Conservation (phyloP, 257 asterid genomes). For the Scutellaria galericulata region DNA sequence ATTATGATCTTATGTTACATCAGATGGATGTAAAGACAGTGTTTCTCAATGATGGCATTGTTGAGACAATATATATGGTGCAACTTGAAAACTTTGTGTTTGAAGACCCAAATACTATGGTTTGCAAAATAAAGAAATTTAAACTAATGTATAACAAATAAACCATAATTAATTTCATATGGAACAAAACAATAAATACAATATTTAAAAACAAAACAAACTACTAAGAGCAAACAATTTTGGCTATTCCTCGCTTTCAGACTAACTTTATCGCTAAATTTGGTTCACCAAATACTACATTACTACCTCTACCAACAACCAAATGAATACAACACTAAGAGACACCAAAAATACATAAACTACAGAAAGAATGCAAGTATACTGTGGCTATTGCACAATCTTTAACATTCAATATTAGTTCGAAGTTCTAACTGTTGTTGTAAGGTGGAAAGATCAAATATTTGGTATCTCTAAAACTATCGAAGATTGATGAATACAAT, state of each 20-base stretch:
- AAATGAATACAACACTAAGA: background rate
- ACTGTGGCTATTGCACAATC: background rate
- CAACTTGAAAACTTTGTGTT: too few relatives aligned
- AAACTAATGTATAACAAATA: background rate
- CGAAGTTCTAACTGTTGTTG: too few relatives aligned
- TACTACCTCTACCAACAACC: background rate
- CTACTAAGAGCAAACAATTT: background rate
- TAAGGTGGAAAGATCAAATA: background rate
- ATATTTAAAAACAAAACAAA: background rate
- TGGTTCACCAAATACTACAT: background rate
- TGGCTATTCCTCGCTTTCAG: background rate
- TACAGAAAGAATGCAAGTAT: background rate
- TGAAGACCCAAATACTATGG: too few relatives aligned
- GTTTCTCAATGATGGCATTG: too few relatives aligned
- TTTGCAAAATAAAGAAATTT: too few relatives aligned
- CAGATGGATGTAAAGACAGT: too few relatives aligned
- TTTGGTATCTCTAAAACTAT: background rate
- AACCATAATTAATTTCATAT: background rate
- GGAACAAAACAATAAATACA: background rate
- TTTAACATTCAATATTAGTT: too few relatives aligned
- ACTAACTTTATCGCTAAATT: background rate
- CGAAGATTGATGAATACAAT: background rate
- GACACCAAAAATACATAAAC: background rate
- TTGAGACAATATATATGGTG: too few relatives aligned
- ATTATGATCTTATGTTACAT: too few relatives aligned